Evolutionary conservation across 305 asterid species (phyloP).

Genomic region (Fraxinus angustifolia): DNA sequence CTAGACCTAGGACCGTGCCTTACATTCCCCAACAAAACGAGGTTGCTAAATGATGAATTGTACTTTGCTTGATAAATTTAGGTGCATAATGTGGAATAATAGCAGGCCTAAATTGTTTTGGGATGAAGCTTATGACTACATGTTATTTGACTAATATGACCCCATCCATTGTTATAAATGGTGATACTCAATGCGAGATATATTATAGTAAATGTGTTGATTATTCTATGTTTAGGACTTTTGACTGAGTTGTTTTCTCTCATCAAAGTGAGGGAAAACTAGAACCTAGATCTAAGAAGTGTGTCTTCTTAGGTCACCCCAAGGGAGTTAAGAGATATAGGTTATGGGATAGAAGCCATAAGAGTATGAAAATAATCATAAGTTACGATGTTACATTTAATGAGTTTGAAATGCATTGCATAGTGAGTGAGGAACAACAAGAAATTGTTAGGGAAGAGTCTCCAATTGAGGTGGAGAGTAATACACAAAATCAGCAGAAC

Average conservation of each 20-base stretch:
- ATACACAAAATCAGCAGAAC: background rate
- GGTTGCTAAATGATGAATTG: background rate
- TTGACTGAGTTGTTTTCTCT: background rate
- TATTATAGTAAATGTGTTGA: background rate
- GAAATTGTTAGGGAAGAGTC: background rate
- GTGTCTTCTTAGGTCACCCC: background rate
- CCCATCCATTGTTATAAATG: no score
- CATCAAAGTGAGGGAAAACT: background rate
- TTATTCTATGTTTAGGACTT: background rate
- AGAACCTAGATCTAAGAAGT: background rate
- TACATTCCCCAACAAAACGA: background rate
- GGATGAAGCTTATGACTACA: background rate
- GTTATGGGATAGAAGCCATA: background rate
- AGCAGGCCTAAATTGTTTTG: background rate
- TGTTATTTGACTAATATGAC: background rate
- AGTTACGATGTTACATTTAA: background rate
- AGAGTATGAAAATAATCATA: background rate
- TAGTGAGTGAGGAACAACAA: background rate
- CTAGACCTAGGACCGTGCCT: background rate
- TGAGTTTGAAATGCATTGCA: background rate
- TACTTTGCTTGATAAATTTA: background rate
- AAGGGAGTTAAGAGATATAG: no score
- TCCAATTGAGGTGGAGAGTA: background rate
- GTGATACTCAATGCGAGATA: no score
- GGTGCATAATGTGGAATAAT: background rate